phyloP scores from a whole-genome alignment of 345 rosid genomes.

The Chamaenerion angustifolium region DNA sequence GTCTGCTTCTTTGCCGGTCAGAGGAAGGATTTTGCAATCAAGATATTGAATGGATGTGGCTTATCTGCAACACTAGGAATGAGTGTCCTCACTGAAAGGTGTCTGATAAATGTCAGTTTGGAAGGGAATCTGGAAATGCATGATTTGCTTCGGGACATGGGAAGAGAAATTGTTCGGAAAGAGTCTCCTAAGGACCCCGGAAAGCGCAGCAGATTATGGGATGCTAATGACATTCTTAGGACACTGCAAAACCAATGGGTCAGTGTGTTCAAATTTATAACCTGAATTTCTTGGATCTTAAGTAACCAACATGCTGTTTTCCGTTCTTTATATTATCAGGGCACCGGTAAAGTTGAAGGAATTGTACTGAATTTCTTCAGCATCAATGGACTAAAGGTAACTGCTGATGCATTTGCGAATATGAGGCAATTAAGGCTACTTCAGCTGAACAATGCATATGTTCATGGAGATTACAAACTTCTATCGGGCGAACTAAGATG shows the following conservation, averaged over 20 bases:
- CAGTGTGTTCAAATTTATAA: background rate
- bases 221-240: background rate
- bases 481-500: background rate
- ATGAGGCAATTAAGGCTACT: constrained; percentile 8
- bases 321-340: constrained; percentile 1
- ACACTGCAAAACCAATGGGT: background rate
- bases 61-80: background rate
- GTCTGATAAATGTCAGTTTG: background rate
- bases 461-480: background rate
- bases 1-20: constrained; percentile 11
- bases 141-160: constrained; percentile 3
- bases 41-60: background rate
- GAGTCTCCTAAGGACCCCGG: background rate
- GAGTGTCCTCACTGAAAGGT: constrained; percentile 4
- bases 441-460: background rate
- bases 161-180: background rate
- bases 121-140: background rate
- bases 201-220: constrained; percentile 1
- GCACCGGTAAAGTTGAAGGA: constrained; percentile 1
- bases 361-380: background rate
- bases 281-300: background rate
- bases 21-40: background rate
- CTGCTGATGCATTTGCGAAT: constrained; percentile 2
- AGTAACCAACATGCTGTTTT: background rate
- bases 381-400: background rate